A percentile compares a stretch with the other conserved stretches of the same genome.
Conservation (phyloP, 306 rosid species). For the Astragalus membranaceus region DNA sequence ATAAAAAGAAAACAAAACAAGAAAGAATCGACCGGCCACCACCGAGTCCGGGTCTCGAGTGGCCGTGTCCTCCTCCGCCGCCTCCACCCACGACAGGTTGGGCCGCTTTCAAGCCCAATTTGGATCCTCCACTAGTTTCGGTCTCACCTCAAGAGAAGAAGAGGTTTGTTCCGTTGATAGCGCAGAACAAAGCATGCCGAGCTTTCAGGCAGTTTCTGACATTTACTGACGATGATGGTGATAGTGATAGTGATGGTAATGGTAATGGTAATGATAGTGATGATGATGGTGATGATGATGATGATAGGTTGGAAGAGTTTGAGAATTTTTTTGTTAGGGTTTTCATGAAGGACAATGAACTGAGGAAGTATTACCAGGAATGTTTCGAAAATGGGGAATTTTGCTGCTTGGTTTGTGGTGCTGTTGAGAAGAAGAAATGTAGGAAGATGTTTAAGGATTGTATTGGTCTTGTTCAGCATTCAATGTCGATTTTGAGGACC, state of each 20-base stretch:
- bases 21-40: slow-evolving; percentile 10
- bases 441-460: slow-evolving; percentile 52
- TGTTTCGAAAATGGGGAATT: slow-evolving; percentile 49
- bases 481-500: slow-evolving; percentile 26
- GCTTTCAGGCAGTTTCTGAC: slow-evolving; percentile 27
- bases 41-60: slow-evolving; percentile 15
- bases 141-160: slow-evolving; percentile 21
- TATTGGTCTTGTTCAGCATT: slow-evolving; percentile 53
- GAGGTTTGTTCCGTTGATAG: slow-evolving; percentile 1
- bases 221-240: slow-evolving; percentile 6
- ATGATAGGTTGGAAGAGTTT: slow-evolving; percentile 15
- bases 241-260: not conserved
- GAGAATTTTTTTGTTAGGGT: slow-evolving; percentile 33
- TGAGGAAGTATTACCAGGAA: slow-evolving; percentile 48
- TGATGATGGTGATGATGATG: not conserved
- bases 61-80: slow-evolving; percentile 26
- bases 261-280: not conserved
- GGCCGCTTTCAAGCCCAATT: slow-evolving; percentile 16
- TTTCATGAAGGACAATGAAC: slow-evolving; percentile 39
- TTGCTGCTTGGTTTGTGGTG: slow-evolving; percentile 59
- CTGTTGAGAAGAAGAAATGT: slow-evolving; percentile 39
- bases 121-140: not conserved
- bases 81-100: slow-evolving; percentile 10
- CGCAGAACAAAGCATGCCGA: slow-evolving; percentile 30
- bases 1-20: slow-evolving; percentile 12